Conservation (phyloP, 768 basidiomycete species). For the Trametes maxima region DNA sequence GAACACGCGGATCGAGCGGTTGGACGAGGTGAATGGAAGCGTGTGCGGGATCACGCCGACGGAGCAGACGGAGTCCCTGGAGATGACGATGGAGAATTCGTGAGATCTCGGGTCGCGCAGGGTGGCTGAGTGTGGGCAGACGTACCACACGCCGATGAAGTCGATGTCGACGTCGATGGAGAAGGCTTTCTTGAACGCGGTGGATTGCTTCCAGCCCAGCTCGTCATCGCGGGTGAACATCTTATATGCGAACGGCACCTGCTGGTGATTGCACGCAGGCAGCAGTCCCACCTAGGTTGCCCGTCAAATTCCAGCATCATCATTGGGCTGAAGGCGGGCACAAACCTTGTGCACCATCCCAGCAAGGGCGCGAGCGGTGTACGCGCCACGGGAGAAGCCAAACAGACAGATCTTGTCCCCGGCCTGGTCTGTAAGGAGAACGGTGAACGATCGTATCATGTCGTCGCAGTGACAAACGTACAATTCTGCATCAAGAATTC, state of each 20-base stretch:
- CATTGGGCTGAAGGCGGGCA: too few species aligned
- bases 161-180: slow-evolving; percentile 73
- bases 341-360: slow-evolving; percentile 74
- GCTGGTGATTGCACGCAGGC: slow-evolving; percentile 70
- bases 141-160: slow-evolving; percentile 73
- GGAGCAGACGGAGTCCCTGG: slow-evolving; percentile 73
- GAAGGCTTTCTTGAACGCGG: slow-evolving; percentile 73
- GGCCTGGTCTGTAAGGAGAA: slow-evolving; percentile 48
- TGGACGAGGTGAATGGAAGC: slow-evolving; percentile 67
- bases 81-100: background rate
- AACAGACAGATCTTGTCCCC: slow-evolving; percentile 81
- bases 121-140: background rate
- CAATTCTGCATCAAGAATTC: slow-evolving; percentile 82
- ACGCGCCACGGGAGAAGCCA: slow-evolving; percentile 80
- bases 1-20: slow-evolving; percentile 62
- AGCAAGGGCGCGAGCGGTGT: slow-evolving; percentile 67
- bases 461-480: slow-evolving; percentile 29
- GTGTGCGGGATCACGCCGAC: slow-evolving; percentile 65
- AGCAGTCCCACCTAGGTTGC: slow-evolving; percentile 61
- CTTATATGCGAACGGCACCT: slow-evolving; percentile 77
- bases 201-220: slow-evolving; percentile 63
- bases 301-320: background rate
- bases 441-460: background rate
- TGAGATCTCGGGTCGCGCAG: background rate
- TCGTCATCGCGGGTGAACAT: slow-evolving; percentile 67